These are phyloP conservation scores for Penicillium odoratum DNA, from an alignment of 495 filamentous ascomycete genomes.

Conservation along the genomic window DNA sequence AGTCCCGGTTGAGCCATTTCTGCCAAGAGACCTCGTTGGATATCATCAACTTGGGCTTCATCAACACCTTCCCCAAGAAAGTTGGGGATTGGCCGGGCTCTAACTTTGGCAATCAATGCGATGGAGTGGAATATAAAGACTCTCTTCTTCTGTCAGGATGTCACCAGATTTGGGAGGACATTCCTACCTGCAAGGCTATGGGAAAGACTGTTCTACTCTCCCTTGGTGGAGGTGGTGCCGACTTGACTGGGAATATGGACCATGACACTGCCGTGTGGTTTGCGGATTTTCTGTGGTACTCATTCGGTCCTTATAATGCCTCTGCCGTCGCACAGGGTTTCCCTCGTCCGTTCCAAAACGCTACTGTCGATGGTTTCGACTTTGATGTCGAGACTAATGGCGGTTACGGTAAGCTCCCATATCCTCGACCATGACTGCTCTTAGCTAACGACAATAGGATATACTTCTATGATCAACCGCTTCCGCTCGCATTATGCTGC, in stretches of 20 bases:
- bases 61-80: constrained; percentile 60
- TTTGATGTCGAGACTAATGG: constrained; percentile 61
- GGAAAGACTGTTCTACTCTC: constrained; percentile 70
- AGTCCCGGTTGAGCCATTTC: constrained; percentile 52
- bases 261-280: constrained; percentile 44
- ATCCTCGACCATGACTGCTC: constrained; percentile 2
- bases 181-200: constrained; percentile 59
- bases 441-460: constrained; percentile 31
- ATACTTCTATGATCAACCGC: constrained; percentile 47
- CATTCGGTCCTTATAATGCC: constrained; percentile 54
- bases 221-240: constrained; percentile 55
- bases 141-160: constrained; percentile 46
- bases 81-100: constrained; percentile 56
- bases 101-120: constrained; percentile 69
- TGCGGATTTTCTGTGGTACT: constrained; percentile 62
- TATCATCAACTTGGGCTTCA: constrained; percentile 67
- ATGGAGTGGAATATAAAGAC: constrained; percentile 44
- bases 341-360: constrained; percentile 61
- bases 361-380: constrained; percentile 71
- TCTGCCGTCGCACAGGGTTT: constrained; percentile 8
- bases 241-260: constrained; percentile 35
- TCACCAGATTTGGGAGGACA: constrained; percentile 58
- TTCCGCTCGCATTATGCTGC: constrained; percentile 53
- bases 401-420: constrained; percentile 41
- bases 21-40: constrained; percentile 61